A percentile compares a stretch with the other conserved stretches of the same genome.
Conservation (phyloP, 2,329 filamentous ascomycete genomes). For the Calonectria fujianensis region DNA sequence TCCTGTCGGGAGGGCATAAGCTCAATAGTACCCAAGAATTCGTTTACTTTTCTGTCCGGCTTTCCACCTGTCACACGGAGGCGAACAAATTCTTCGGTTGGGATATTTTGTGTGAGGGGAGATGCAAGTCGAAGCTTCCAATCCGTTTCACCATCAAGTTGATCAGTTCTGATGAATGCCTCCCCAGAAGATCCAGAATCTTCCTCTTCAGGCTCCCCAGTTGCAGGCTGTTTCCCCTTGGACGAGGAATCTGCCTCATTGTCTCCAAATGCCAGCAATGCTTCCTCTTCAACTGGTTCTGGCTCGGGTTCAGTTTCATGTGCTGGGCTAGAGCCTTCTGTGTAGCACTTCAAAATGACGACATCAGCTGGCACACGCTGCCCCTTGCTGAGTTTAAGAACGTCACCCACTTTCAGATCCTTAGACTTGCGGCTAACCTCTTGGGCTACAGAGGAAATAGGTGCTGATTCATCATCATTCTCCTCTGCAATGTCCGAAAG, state of each 20-base stretch:
- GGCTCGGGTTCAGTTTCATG: constrained; percentile 56
- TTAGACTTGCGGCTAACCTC: constrained; percentile 88
- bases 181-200: constrained; percentile 79
- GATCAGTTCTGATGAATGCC: constrained; percentile 97
- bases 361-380: constrained; percentile 96
- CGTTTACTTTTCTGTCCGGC: constrained; percentile 94
- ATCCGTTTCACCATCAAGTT: constrained; percentile 97
- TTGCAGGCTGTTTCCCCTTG: constrained; percentile 61
- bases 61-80: constrained; percentile 87
- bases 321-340: constrained; percentile 66
- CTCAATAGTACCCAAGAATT: constrained; percentile 93
- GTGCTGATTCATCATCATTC: constrained; percentile 64
- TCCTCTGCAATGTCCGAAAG: constrained; percentile 83
- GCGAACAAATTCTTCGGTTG: constrained; percentile 81
- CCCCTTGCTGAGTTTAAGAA: constrained; percentile 94
- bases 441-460: constrained; percentile 71
- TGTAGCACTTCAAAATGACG: constrained; percentile 89
- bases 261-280: constrained; percentile 64
- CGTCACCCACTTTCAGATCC: constrained; percentile 94
- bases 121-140: constrained; percentile 97
- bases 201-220: constrained; percentile 52
- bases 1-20: constrained; percentile 75
- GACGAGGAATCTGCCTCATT: constrained; percentile 57
- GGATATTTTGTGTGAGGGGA: constrained; percentile 86
- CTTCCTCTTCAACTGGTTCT: constrained; percentile 61